Percentiles rank a stretch among this genome's conserved stretches.
Conservation (phyloP, 106 monocot species). For the Allium cepa region DNA sequence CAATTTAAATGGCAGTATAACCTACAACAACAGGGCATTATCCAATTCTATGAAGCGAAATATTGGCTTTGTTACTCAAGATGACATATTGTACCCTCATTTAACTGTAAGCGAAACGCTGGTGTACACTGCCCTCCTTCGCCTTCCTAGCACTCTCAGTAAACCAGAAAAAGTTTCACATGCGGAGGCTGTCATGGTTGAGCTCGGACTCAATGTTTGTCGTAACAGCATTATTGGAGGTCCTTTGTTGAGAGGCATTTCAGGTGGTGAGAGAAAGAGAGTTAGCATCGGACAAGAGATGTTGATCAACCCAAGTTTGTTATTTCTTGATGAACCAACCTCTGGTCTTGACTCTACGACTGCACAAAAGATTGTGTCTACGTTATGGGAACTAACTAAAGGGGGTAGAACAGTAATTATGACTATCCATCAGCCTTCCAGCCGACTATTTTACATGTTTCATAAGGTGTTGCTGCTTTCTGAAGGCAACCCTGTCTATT, state of each 20-base stretch:
- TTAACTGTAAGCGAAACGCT: conserved; percentile 40
- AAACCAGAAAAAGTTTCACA: conserved; percentile 14
- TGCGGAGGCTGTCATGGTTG: conserved; percentile 27
- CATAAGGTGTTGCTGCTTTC: conserved; percentile 39
- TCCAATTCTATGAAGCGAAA: conserved; percentile 28
- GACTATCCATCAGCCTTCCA: conserved; percentile 52
- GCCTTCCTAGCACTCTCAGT: conserved; percentile 30
- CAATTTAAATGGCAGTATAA: conserved; percentile 18
- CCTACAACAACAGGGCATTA: conserved; percentile 25
- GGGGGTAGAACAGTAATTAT: conserved; percentile 24
- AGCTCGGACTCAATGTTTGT: conserved; percentile 29
- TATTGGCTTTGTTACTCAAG: conserved; percentile 41
- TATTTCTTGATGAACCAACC: conserved; percentile 42
- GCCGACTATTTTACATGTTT: conserved; percentile 43
- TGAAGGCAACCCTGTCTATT: conserved; percentile 27
- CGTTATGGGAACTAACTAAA: conserved; percentile 14
- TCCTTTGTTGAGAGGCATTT: conserved; percentile 22
- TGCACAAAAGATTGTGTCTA: conserved; percentile 23
- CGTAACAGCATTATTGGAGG: conserved; percentile 30
- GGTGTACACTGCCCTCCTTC: conserved; percentile 38
- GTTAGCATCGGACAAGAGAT: conserved; percentile 48
- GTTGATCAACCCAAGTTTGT: conserved; percentile 37
- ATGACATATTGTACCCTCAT: conserved; percentile 39
- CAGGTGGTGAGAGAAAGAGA: conserved; percentile 40
- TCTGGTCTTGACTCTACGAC: conserved; percentile 42